Evolutionary conservation across 306 rosid genomes (phyloP).

Genomic region (Clitoria ternatea): DNA sequence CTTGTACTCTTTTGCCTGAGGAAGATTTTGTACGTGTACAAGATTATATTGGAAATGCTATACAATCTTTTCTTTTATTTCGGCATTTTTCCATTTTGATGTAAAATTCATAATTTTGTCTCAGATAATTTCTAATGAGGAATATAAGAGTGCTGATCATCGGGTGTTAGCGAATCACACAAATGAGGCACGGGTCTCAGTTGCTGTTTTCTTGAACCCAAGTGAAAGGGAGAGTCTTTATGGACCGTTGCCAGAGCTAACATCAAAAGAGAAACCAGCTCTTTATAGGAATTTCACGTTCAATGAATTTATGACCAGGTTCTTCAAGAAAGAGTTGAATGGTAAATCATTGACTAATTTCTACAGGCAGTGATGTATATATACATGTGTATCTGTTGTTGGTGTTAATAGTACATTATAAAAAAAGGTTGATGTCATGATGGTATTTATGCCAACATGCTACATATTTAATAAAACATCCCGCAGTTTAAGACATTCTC

Average conservation of each 20-base stretch:
- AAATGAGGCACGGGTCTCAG: constrained; percentile 46
- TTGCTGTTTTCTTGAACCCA: constrained; percentile 55
- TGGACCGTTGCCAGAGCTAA: constrained; percentile 81
- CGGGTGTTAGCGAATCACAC: constrained; percentile 61
- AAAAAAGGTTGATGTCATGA: not conserved
- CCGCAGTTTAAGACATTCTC: not conserved
- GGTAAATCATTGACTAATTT: constrained; percentile 55
- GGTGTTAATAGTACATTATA: not conserved
- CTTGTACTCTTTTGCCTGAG: too few species aligned
- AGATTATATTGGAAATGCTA: not conserved
- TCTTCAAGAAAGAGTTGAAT: constrained; percentile 59
- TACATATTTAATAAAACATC: not conserved
- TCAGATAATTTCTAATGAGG: constrained; percentile 60
- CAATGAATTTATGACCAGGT: constrained; percentile 47
- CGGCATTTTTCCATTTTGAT: not conserved
- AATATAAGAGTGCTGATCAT: constrained; percentile 70
- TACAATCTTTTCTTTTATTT: not conserved
- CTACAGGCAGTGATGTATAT: constrained; percentile 33
- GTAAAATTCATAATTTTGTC: not conserved
- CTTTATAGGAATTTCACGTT: constrained; percentile 43
- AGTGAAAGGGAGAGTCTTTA: constrained; percentile 38
- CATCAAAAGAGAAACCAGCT: constrained; percentile 45
- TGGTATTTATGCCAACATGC: not conserved
- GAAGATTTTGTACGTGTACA: too few species aligned
- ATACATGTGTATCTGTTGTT: not conserved